Conservation (phyloP, 768 basidiomycete genomes). For the Paxillus rubicundulus region DNA sequence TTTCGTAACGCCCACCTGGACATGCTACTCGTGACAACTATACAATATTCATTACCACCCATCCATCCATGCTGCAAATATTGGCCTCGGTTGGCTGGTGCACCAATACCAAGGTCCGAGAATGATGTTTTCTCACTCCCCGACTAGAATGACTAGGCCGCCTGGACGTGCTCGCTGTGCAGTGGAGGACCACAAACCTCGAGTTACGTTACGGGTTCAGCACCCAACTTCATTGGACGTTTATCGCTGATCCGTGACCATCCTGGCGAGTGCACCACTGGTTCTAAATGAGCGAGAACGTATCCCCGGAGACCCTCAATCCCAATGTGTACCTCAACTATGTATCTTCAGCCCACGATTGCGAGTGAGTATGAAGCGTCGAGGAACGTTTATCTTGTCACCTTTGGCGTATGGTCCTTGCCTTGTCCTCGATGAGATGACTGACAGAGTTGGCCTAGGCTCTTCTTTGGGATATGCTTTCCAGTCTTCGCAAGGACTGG, state of each 20-base stretch:
- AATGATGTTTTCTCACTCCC: no score
- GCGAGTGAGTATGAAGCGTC: slow-evolving; percentile 19
- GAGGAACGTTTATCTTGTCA: slow-evolving; percentile 18
- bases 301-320: slow-evolving; percentile 14
- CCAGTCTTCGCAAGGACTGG: slow-evolving; percentile 20
- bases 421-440: not conserved
- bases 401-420: slow-evolving; percentile 15
- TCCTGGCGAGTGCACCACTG: not conserved
- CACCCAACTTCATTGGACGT: not conserved
- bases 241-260: not conserved
- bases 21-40: no score
- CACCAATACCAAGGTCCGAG: no score
- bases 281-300: slow-evolving; percentile 3
- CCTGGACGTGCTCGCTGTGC: no score
- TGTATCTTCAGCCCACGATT: slow-evolving; percentile 18
- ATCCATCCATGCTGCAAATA: no score
- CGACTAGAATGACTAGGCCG: no score
- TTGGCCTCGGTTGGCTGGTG: no score
- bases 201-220: not conserved
- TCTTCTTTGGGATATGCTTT: slow-evolving; percentile 26
- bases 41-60: no score
- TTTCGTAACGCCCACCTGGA: no score
- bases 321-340: slow-evolving; percentile 25
- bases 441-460: slow-evolving; percentile 14
- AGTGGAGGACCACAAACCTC: not conserved